Conservation (phyloP, 1,284 basidiomycete genomes). For the Veloboletus limbatus region DNA sequence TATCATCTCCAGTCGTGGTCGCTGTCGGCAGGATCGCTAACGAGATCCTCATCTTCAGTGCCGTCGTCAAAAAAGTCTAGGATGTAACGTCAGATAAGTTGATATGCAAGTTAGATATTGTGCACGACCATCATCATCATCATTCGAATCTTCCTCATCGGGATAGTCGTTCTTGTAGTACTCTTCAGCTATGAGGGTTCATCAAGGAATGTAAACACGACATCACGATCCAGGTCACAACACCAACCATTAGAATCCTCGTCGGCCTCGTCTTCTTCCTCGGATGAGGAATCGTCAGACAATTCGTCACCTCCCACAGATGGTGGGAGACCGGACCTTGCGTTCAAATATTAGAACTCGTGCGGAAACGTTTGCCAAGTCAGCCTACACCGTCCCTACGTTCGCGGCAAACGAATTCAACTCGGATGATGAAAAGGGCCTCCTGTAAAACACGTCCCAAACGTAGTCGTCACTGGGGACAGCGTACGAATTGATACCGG, state of each 20-base stretch:
- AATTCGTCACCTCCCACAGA: constrained; percentile 44
- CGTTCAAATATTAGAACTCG: constrained; percentile 8
- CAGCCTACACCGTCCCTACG: constrained; percentile 61
- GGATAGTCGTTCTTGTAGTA: constrained; percentile 82
- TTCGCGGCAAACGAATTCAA: constrained; percentile 54
- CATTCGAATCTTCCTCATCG: constrained; percentile 58
- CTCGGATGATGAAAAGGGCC: constrained; percentile 54
- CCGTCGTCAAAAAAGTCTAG: constrained; percentile 29
- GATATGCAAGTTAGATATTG: neutral
- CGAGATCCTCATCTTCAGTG: constrained; percentile 25
- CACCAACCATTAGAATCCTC: constrained; percentile 75
- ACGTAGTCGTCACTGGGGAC: constrained; percentile 57
- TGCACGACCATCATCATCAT: constrained; percentile 43
- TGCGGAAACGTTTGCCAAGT: neutral
- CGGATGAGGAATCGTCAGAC: constrained; percentile 55
- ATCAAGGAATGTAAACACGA: neutral
- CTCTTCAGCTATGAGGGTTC: constrained; percentile 57
- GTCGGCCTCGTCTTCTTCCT: constrained; percentile 71
- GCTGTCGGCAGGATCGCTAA: constrained; percentile 19
- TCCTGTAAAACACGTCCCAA: constrained; percentile 76
- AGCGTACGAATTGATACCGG: neutral
- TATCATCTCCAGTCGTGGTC: constrained; percentile 31
- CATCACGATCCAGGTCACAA: neutral
- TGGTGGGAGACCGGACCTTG: constrained; percentile 62
- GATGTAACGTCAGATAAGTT: constrained; percentile 3